A percentile compares a stretch with the other conserved stretches of the same genome.
Conservation (phyloP, 2,329 filamentous ascomycete genomes). For the Blastomyces percursus region DNA sequence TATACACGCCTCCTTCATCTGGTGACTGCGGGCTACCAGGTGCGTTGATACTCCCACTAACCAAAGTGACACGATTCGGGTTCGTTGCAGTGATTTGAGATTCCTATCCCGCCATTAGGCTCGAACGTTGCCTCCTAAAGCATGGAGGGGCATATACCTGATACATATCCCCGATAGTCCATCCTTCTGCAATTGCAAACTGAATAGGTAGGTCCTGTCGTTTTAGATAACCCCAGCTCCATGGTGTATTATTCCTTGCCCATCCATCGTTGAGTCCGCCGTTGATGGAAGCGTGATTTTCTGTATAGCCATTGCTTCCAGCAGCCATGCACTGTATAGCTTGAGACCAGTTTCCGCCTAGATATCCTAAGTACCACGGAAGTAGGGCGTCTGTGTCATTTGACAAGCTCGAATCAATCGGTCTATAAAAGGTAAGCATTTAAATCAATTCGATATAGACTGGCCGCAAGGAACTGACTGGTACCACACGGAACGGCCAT, state of each 20-base stretch:
- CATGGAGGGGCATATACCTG: constrained; percentile 23
- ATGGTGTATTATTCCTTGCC: constrained; percentile 45
- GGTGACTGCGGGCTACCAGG: constrained; percentile 37
- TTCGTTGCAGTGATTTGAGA: constrained; percentile 43
- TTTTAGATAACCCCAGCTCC: constrained; percentile 43
- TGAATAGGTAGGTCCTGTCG: constrained; percentile 45
- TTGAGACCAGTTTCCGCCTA: constrained; percentile 40
- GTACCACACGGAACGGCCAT: constrained; percentile 37
- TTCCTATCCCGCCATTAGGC: constrained; percentile 25
- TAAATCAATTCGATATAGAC: background rate
- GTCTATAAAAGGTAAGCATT: constrained; percentile 16
- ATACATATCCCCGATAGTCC: constrained; percentile 48
- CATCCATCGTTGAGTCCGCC: constrained; percentile 43
- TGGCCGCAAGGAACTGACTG: constrained; percentile 29
- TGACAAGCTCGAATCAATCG: constrained; percentile 31
- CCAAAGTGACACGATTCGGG: constrained; percentile 43
- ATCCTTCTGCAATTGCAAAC: constrained; percentile 45
- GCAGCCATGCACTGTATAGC: constrained; percentile 46
- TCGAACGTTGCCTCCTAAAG: background rate
- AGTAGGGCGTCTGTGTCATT: constrained; percentile 36
- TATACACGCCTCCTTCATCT: constrained; percentile 37
- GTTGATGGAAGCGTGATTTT: constrained; percentile 45
- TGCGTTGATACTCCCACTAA: constrained; percentile 43
- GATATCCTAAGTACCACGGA: constrained; percentile 47
- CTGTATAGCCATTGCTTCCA: constrained; percentile 42